Evolutionary conservation across 331 rosid genomes (phyloP), one percentile per base, ranked within the genome.

Genomic region (Arachis monticola): DNA sequence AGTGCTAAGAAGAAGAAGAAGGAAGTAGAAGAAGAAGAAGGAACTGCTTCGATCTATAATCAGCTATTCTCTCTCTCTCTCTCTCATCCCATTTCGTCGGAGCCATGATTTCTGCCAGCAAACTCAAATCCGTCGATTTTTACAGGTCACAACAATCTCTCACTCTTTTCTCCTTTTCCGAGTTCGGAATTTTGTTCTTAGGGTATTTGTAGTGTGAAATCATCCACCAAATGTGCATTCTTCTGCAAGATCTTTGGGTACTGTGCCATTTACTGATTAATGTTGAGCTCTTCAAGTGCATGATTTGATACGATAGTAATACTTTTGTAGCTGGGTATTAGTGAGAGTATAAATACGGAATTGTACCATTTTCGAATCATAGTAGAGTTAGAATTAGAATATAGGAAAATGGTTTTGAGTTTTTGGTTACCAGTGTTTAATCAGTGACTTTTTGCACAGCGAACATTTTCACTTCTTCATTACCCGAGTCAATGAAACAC

Each of bases 71-170:
- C 76, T 67, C 58, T 41, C 9, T 73, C 69, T 62, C 78, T 60
- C 80, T 40, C 65, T 58, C 51, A 27, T 77, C 70, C 72, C 31
- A 32, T 68, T 47, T 7, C 1, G 51, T 60, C 8, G 69, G 81
- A 68, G 60, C 82, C 92, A 94, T 94, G 99, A 10, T 92, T 87
- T 86, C 97, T 32, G 9, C 91, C 11, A 80, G 84, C 82, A 92
- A 94, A 85, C 63, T 94, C 90, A 94, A 90, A 78, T 87, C 96
- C 64, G 96, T 94, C 40, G 99, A 94, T 84, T 94, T 94, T 73
- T 94, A 94, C 88, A 87, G 99, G 99, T 94, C 38, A 7, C 81
- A 79, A 78, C 81, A 79, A 79, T 83, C 87, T 81, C 82, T 75
- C 77, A 74, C 53, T 72, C 61, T 75, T 12, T 73, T 64, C 67